phyloP scores from a whole-genome alignment of 2,329 filamentous ascomycete species.

The Graphilbum fragrans region DNA sequence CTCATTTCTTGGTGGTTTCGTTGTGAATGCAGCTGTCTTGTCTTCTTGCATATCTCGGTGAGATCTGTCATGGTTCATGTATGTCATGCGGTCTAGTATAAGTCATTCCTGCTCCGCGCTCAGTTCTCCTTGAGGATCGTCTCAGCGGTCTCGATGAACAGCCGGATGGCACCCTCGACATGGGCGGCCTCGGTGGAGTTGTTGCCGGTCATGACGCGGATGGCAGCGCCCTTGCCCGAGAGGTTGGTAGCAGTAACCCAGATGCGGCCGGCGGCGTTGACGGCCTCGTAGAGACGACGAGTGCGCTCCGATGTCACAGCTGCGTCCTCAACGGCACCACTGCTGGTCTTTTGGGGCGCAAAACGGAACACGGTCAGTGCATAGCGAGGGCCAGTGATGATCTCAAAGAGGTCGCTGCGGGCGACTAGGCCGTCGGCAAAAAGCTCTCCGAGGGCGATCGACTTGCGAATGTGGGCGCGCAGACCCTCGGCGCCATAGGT shows the following conservation, averaged over 20 bases:
- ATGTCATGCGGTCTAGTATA: not conserved
- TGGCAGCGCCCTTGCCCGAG: slow-evolving; percentile 55
- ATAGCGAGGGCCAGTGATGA: slow-evolving; percentile 65
- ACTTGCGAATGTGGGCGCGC: slow-evolving; percentile 57
- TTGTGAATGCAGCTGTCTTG: too few relatives aligned
- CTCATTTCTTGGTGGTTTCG: too few relatives aligned
- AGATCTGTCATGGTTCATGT: too few relatives aligned
- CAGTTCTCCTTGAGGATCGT: too few relatives aligned
- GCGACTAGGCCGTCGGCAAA: slow-evolving; percentile 54
- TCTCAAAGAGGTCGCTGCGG: slow-evolving; percentile 45
- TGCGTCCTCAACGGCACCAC: slow-evolving; percentile 16
- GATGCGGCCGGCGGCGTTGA: slow-evolving; percentile 65
- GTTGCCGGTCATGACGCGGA: slow-evolving; percentile 69
- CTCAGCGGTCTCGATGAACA: slow-evolving; percentile 54
- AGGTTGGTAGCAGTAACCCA: slow-evolving; percentile 73
- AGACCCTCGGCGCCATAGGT: slow-evolving; percentile 64
- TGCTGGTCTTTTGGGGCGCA: slow-evolving; percentile 22
- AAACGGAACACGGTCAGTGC: slow-evolving; percentile 68
- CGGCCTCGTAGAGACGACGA: slow-evolving; percentile 59
- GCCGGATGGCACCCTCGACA: slow-evolving; percentile 60
- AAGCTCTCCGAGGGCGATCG: slow-evolving; percentile 55
- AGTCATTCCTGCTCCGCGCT: too few relatives aligned
- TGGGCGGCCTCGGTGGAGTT: slow-evolving; percentile 58
- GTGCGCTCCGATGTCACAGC: slow-evolving; percentile 43
- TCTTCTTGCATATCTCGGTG: too few relatives aligned